phyloP scores from a whole-genome alignment of 805 yeast genomes.

The Lipomyces sp. region DNA sequence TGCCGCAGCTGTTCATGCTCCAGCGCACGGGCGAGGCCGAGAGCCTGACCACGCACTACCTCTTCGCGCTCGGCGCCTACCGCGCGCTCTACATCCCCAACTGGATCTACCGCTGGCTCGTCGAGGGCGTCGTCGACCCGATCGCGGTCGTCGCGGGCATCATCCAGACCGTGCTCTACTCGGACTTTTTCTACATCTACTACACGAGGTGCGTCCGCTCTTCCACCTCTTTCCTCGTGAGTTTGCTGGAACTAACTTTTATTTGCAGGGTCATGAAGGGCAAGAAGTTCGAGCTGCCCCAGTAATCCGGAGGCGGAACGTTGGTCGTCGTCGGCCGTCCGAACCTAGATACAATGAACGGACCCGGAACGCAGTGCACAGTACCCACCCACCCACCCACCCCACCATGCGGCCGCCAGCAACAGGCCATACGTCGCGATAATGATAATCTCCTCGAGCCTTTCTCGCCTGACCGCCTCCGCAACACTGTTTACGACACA shows the following conservation, averaged over 20 bases:
- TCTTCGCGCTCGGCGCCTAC: conserved; percentile 88
- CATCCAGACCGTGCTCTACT: conserved; percentile 80
- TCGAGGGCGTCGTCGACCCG: conserved; percentile 48
- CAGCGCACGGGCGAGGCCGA: conserved; percentile 88
- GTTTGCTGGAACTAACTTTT: background rate
- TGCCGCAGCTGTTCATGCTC: conserved; percentile 88
- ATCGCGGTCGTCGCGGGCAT: conserved; percentile 76
- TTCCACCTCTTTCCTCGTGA: background rate
- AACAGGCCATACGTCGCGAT: no score
- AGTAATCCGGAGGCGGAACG: no score
- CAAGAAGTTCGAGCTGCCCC: conserved; percentile 69
- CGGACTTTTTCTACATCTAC: conserved; percentile 93
- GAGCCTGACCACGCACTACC: conserved; percentile 83
- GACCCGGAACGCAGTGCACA: no score
- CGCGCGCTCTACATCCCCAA: conserved; percentile 88
- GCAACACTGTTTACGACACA: no score
- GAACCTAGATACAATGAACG: no score
- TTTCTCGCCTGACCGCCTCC: no score
- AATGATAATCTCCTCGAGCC: no score
- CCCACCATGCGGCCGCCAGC: no score
- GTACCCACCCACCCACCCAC: no score
- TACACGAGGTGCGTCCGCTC: conserved; percentile 46
- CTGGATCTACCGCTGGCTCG: conserved; percentile 82
- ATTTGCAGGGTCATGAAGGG: conserved; percentile 62
- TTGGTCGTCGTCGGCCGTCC: no score